Percentiles rank a stretch among this genome's conserved stretches.
These are phyloP conservation scores for Hypoxylon perforatum DNA, from an alignment of 495 filamentous ascomycete genomes.

Conservation along the genomic window DNA sequence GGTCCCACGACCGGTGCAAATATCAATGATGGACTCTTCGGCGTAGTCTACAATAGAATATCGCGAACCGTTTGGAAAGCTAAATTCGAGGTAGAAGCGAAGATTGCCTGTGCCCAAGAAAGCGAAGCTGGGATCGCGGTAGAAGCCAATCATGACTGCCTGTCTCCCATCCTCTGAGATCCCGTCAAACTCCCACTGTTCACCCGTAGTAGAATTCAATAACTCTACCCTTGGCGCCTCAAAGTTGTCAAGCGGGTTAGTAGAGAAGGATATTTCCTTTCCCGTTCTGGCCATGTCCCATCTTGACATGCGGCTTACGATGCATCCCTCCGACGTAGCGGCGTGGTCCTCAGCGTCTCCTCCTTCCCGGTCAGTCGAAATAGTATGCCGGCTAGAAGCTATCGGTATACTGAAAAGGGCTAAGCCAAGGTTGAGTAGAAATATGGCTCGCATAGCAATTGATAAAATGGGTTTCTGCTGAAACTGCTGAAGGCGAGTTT, in stretches of 20 bases:
- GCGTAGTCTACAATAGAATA: conserved; percentile 24
- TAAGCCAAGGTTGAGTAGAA: too few species aligned
- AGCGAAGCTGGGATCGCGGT: conserved; percentile 33
- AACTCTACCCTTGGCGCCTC: conserved; percentile 23
- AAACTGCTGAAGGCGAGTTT: too few species aligned
- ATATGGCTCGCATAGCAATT: too few species aligned
- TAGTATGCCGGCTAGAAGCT: too few species aligned
- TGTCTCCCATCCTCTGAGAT: conserved; percentile 23
- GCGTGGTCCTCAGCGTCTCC: too few species aligned
- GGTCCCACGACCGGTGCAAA: conserved; percentile 10
- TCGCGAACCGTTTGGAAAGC: conserved; percentile 31
- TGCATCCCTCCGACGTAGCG: too few species aligned
- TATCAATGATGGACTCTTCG: conserved; percentile 20
- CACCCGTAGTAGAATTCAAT: conserved; percentile 33
- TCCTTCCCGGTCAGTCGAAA: too few species aligned
- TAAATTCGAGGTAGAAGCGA: conserved; percentile 31
- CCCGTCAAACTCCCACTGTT: conserved; percentile 47
- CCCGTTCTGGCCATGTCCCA: conserved; percentile 8
- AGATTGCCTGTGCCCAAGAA: conserved; percentile 34
- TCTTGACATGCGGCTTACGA: too few species aligned
- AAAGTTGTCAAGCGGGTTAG: conserved; percentile 2
- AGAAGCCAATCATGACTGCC: conserved; percentile 31
- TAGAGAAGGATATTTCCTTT: conserved; percentile 12
- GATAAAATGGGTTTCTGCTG: too few species aligned
- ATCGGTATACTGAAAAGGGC: too few species aligned